Evolutionary conservation across 805 yeast genomes (phyloP).

Genomic region (Dipodascopsis uninucleata): DNA sequence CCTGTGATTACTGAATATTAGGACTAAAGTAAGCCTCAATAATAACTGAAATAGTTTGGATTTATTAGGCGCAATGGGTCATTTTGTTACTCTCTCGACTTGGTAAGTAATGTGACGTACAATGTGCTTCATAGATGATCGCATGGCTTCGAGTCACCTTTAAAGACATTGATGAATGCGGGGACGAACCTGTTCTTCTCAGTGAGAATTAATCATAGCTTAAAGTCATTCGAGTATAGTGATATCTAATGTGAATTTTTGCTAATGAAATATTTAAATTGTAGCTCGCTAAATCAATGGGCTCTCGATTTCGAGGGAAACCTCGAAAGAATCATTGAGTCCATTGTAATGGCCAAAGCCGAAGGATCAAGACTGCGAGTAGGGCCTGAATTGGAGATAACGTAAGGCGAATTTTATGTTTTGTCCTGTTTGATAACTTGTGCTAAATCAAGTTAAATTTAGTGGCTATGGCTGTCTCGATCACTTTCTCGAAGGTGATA

Average conservation of each 20-base stretch:
- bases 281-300: slow-evolving; percentile 87
- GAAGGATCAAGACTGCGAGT: slow-evolving; percentile 79
- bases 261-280: too few relatives aligned
- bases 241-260: not conserved
- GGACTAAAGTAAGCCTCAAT: too few relatives aligned
- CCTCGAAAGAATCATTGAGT: slow-evolving; percentile 80
- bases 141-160: too few relatives aligned
- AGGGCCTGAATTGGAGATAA: slow-evolving; percentile 93
- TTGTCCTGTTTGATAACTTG: not conserved
- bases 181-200: too few relatives aligned
- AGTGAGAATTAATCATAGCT: too few relatives aligned
- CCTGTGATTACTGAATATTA: too few relatives aligned
- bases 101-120: slow-evolving; percentile 23
- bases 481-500: slow-evolving; percentile 87
- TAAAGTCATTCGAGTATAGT: too few relatives aligned
- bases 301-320: slow-evolving; percentile 97
- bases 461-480: slow-evolving; percentile 68
- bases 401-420: slow-evolving; percentile 47
- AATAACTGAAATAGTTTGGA: too few relatives aligned
- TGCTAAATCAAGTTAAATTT: not conserved
- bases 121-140: too few relatives aligned
- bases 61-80: slow-evolving; percentile 27
- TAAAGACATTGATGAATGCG: too few relatives aligned
- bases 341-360: slow-evolving; percentile 71
- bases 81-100: slow-evolving; percentile 23